Conservation (phyloP, 352 stramenopile species). For the Thalassiosira pacifica region DNA sequence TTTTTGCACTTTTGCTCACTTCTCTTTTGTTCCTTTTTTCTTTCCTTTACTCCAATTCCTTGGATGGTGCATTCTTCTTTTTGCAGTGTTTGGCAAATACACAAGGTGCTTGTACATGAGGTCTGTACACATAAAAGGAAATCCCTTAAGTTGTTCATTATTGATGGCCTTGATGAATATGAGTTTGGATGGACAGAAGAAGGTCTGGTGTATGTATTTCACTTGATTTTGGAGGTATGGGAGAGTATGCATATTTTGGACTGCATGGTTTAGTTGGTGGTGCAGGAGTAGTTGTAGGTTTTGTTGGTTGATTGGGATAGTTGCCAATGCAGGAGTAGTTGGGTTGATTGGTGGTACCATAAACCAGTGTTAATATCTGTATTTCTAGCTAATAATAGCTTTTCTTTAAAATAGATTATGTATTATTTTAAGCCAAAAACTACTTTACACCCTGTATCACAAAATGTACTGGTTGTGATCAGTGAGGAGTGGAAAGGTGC, state of each 20-base stretch:
- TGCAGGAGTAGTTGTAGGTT: background rate
- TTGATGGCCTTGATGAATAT: constrained; percentile 30
- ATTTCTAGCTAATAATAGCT: background rate
- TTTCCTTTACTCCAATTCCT: background rate
- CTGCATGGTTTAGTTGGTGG: constrained; percentile 2
- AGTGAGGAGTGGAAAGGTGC: no score
- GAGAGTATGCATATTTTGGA: background rate
- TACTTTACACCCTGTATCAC: no score
- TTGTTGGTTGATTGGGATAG: background rate
- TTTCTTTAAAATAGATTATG: background rate
- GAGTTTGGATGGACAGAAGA: constrained; percentile 13
- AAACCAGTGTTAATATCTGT: background rate
- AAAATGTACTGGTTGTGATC: no score
- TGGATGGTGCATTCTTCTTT: background rate
- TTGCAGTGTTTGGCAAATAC: no score
- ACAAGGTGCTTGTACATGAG: constrained; percentile 1
- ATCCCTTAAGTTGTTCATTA: background rate
- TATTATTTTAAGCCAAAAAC: no score
- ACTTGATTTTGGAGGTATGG: constrained; percentile 18
- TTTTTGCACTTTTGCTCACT: constrained; percentile 5
- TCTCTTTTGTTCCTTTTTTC: background rate
- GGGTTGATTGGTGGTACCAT: background rate
- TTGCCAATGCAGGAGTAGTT: background rate
- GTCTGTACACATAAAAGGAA: constrained; percentile 5
- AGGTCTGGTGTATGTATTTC: constrained; percentile 26